Percentiles rank a stretch among this genome's conserved stretches.
Evolutionary conservation across 768 basidiomycete genomes (phyloP).

Genomic region (Neoboletus brunneissimus): DNA sequence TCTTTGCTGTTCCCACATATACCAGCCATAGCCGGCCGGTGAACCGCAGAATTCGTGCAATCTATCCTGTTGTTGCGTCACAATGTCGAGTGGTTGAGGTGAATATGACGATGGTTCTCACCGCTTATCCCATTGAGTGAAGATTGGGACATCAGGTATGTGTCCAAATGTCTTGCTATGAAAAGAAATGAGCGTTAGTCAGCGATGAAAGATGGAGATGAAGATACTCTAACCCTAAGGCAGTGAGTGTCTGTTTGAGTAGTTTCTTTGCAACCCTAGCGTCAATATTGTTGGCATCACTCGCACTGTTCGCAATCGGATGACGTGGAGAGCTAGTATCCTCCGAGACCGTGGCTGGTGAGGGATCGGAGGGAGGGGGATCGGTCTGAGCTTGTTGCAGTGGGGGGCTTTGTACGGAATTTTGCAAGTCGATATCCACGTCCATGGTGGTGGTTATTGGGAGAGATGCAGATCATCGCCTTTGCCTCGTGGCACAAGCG

Average conservation of each 20-base stretch:
- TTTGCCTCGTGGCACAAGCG: neutral
- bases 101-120: constrained; percentile 1
- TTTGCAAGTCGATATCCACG: neutral
- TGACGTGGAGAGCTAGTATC: neutral
- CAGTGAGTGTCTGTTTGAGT: neutral
- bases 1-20: constrained; percentile 16
- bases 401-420: neutral
- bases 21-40: constrained; percentile 12
- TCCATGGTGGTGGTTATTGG: constrained; percentile 20
- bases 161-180: constrained; percentile 23
- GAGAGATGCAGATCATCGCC: neutral
- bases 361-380: neutral
- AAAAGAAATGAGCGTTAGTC: neutral
- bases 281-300: neutral
- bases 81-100: neutral
- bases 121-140: constrained; percentile 21
- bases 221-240: neutral
- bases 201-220: neutral
- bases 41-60: constrained; percentile 19
- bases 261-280: too few species aligned
- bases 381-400: neutral
- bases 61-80: neutral
- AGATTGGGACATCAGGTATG: constrained; percentile 24
- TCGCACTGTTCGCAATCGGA: neutral
- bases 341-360: neutral